phyloP scores from a whole-genome alignment of 495 filamentous ascomycete species.

The Penicillium verhagenii region DNA sequence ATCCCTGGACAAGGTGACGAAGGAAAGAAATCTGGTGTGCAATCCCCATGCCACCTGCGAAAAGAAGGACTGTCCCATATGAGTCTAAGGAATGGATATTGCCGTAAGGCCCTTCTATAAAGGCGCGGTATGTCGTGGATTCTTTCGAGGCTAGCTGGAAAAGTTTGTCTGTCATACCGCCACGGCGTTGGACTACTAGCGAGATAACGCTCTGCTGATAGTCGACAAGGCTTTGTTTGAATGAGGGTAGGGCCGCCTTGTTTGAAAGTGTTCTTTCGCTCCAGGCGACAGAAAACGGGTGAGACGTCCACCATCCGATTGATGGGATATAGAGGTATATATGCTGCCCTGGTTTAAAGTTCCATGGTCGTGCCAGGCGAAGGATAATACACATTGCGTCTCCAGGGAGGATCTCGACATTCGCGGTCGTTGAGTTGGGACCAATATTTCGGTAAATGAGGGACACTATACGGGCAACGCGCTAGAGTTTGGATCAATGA shows the following conservation, averaged over 20 bases:
- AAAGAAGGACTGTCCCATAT: conserved; percentile 86
- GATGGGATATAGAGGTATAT: conserved; percentile 79
- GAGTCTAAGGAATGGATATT: conserved; percentile 79
- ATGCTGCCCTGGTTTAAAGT: conserved; percentile 81
- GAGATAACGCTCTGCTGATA: conserved; percentile 60
- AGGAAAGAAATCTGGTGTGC: conserved; percentile 89
- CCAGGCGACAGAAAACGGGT: conserved; percentile 95
- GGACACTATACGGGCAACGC: conserved; percentile 62
- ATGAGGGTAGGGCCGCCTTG: conserved; percentile 44
- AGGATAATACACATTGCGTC: conserved; percentile 82
- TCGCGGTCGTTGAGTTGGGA: conserved; percentile 63
- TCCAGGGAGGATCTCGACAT: conserved; percentile 73
- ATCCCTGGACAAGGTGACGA: conserved; percentile 72
- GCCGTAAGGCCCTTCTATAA: conserved; percentile 87
- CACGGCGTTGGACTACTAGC: conserved; percentile 81
- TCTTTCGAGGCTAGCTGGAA: conserved; percentile 58
- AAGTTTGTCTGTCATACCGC: conserved; percentile 82
- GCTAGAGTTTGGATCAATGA: conserved; percentile 24
- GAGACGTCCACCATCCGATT: conserved; percentile 77
- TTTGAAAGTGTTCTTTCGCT: conserved; percentile 41
- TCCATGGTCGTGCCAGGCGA: conserved; percentile 71
- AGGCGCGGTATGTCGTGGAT: conserved; percentile 53
- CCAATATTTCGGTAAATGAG: conserved; percentile 71
- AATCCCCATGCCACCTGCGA: conserved; percentile 91
- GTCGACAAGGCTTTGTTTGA: conserved; percentile 31